These are phyloP conservation scores for Bothriochloa decipiens DNA, from an alignment of 176 grass and related monocot species.

Conservation along the genomic window DNA sequence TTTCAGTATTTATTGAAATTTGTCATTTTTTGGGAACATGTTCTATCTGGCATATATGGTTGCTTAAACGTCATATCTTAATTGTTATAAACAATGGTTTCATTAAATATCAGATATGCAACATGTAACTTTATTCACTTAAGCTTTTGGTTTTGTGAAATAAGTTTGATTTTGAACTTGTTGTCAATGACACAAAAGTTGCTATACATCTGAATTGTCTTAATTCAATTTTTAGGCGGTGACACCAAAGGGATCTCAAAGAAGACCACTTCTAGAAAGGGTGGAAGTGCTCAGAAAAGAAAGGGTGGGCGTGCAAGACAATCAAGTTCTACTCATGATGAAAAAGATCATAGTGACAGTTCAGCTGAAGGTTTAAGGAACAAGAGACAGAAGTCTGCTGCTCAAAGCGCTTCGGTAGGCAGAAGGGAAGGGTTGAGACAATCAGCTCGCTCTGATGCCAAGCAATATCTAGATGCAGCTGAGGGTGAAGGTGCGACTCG, in stretches of 20 bases:
- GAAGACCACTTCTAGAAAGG: constrained; percentile 38
- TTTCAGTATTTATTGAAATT: constrained; percentile 19
- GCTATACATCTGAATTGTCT: constrained; percentile 13
- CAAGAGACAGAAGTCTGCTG: constrained; percentile 39
- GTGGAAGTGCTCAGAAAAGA: constrained; percentile 39
- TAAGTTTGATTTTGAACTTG: constrained; percentile 3
- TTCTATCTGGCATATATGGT: constrained; percentile 13
- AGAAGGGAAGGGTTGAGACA: constrained; percentile 35
- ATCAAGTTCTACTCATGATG: constrained; percentile 9
- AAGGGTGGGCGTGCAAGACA: constrained; percentile 24
- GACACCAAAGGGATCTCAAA: constrained; percentile 21
- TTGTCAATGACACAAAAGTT: neutral
- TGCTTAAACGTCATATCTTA: neutral
- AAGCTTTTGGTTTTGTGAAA: constrained; percentile 1
- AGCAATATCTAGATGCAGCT: constrained; percentile 33
- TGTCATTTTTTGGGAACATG: constrained; percentile 14
- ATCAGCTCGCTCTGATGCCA: constrained; percentile 39
- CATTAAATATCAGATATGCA: constrained; percentile 16
- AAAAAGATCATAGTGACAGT: constrained; percentile 39
- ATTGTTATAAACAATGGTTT: constrained; percentile 15
- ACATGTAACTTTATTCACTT: neutral
- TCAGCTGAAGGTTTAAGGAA: constrained; percentile 35
- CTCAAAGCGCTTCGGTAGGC: neutral
- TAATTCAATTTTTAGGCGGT: constrained; percentile 23
- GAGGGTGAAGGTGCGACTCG: constrained; percentile 40